Evolutionary conservation across 371 early-diverging fungal genomes (phyloP).

Genomic region (Lichtheimia hyalospora): DNA sequence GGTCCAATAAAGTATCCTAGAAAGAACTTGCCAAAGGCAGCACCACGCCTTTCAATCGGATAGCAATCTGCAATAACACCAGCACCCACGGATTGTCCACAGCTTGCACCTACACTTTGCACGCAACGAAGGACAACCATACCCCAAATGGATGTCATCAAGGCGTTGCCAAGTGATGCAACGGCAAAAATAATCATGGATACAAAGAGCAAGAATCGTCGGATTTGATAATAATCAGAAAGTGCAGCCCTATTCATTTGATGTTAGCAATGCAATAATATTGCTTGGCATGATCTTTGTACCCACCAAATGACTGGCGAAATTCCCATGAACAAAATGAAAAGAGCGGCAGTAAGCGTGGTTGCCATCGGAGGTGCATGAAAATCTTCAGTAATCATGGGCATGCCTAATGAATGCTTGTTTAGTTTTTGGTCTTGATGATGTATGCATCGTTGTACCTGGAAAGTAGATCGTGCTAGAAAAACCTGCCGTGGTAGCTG

Average conservation of each 20-base stretch:
- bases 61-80: slow-evolving; percentile 37
- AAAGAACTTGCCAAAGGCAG: slow-evolving; percentile 40
- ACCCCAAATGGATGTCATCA: slow-evolving; percentile 55
- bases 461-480: slow-evolving; percentile 28
- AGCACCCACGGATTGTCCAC: slow-evolving; percentile 62
- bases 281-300: no score
- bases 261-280: no score
- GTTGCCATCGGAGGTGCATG: slow-evolving; percentile 50
- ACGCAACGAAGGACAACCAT: slow-evolving; percentile 66
- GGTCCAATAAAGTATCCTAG: slow-evolving; percentile 54
- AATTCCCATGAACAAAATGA: slow-evolving; percentile 57
- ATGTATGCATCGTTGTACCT: slow-evolving; percentile 2
- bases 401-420: neutral
- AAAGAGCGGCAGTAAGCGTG: slow-evolving; percentile 55
- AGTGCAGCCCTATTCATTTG: slow-evolving; percentile 34
- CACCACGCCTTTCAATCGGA: slow-evolving; percentile 21
- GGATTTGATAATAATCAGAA: slow-evolving; percentile 55
- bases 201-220: slow-evolving; percentile 53
- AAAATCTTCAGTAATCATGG: slow-evolving; percentile 29
- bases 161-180: slow-evolving; percentile 66
- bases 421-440: neutral
- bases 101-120: slow-evolving; percentile 68
- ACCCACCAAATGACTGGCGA: slow-evolving; percentile 51
- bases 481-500: slow-evolving; percentile 22
- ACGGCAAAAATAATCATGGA: slow-evolving; percentile 58